Conservation (phyloP, 2,329 filamentous ascomycete genomes). For the Aspergillus fructus region DNA sequence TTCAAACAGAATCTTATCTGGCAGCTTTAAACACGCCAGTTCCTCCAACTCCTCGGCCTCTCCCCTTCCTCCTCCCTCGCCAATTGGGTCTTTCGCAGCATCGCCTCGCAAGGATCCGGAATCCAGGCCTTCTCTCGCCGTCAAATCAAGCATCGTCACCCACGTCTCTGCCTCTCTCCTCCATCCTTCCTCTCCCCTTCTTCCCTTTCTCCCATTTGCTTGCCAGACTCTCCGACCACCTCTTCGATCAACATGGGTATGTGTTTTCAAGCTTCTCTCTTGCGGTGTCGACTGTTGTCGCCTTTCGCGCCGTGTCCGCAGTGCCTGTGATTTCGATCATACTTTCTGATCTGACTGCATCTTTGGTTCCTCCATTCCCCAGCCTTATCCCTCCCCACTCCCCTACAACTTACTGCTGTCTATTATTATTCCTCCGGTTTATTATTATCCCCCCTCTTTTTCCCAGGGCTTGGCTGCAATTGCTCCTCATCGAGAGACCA, state of each 20-base stretch:
- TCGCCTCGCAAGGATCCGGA: background rate
- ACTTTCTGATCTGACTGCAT: constrained; percentile 8
- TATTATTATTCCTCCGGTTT: constrained; percentile 9
- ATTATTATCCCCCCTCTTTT: constrained; percentile 6
- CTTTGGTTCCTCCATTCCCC: constrained; percentile 12
- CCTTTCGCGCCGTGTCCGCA: background rate
- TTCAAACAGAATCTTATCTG: background rate
- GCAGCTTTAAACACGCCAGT: background rate
- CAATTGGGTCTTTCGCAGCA: constrained; percentile 4
- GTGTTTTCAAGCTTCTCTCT: background rate
- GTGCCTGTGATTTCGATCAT: background rate
- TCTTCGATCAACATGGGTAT: constrained; percentile 20
- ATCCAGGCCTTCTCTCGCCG: constrained; percentile 1
- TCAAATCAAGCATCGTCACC: constrained; percentile 7
- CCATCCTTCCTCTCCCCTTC: background rate
- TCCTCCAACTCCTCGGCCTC: background rate
- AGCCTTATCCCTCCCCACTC: constrained; percentile 4
- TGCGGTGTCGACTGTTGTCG: background rate
- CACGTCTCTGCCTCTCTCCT: background rate
- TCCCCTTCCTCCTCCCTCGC: background rate
- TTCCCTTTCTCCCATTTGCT: background rate
- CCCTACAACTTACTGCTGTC: constrained; percentile 1
- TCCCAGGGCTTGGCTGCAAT: constrained; percentile 2
- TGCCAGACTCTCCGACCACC: constrained; percentile 1
- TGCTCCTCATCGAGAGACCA: background rate